A percentile compares a stretch with the other conserved stretches of the same genome.
These are phyloP conservation scores for Elymus sibiricus DNA, from an alignment of 176 grass and related monocot genomes.

Conservation along the genomic window DNA sequence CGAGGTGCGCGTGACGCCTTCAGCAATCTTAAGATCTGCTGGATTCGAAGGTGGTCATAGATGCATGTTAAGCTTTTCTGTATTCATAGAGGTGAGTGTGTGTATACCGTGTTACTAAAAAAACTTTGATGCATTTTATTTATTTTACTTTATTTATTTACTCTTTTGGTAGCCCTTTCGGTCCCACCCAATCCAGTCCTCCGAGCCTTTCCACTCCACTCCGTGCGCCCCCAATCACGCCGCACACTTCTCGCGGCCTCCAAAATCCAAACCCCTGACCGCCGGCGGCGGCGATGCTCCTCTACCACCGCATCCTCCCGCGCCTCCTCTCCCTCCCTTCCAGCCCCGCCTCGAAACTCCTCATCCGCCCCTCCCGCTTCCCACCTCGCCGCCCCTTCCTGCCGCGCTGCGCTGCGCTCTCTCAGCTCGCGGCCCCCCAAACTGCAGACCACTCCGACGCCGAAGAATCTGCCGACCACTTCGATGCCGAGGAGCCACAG, in stretches of 20 bases:
- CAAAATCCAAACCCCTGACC: not conserved
- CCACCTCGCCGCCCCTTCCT: conserved; percentile 4
- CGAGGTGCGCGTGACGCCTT: too few relatives aligned
- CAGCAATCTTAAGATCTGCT: too few relatives aligned
- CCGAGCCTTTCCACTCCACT: not conserved
- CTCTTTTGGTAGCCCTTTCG: not conserved
- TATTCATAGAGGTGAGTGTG: too few relatives aligned
- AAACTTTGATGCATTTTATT: too few relatives aligned
- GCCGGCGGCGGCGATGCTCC: conserved; percentile 50
- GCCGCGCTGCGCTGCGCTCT: conserved; percentile 30
- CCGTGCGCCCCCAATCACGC: not conserved
- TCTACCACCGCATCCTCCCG: conserved; percentile 58
- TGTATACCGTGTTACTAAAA: too few relatives aligned
- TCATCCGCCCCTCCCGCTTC: not conserved
- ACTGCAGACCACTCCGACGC: conserved; percentile 26
- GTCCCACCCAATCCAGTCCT: conserved; percentile 35
- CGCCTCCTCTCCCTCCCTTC: conserved; percentile 38
- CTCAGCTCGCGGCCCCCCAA: conserved; percentile 31
- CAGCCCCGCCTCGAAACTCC: not conserved
- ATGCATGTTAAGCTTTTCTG: too few relatives aligned
- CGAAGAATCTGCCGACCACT: conserved; percentile 22
- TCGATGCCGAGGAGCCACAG: conserved; percentile 23
- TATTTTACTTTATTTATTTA: too few relatives aligned
- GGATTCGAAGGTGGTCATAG: too few relatives aligned
- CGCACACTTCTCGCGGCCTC: conserved; percentile 11